Conservation (phyloP, 2,329 filamentous ascomycete species). For the Ophiostoma pallidulum region DNA sequence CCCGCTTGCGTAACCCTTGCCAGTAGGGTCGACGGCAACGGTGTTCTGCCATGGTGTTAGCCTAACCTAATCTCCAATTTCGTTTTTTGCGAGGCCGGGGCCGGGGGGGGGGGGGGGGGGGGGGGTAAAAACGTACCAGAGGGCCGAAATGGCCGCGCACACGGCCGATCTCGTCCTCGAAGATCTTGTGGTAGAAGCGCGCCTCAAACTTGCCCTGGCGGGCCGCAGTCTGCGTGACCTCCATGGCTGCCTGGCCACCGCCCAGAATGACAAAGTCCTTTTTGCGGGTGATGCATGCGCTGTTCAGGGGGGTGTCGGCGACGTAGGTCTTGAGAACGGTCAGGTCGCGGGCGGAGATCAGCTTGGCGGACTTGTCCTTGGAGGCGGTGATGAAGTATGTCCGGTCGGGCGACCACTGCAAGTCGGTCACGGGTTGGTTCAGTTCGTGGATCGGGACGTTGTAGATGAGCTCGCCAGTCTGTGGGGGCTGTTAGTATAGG, state of each 20-base stretch:
- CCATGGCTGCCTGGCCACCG: constrained; percentile 97
- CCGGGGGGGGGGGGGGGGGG: constrained; percentile 4
- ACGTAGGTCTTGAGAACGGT: constrained; percentile 86
- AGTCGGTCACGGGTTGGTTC: constrained; percentile 74
- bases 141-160: constrained; percentile 96
- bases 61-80: no score
- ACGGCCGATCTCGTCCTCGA: constrained; percentile 96
- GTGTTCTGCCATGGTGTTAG: constrained; percentile 53
- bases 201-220: constrained; percentile 99
- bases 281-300: constrained; percentile 83
- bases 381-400: constrained; percentile 98
- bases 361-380: constrained; percentile 96
- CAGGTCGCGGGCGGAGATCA: constrained; percentile 78
- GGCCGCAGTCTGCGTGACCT: constrained; percentile 88
- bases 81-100: no score
- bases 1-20: constrained; percentile 86
- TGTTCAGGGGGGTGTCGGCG: constrained; percentile 93
- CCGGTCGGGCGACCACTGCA: constrained; percentile 88
- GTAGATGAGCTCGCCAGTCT: constrained; percentile 94
- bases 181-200: constrained; percentile 99
- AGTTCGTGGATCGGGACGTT: constrained; percentile 86
- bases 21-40: constrained; percentile 83
- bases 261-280: constrained; percentile 98
- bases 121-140: constrained; percentile 36
- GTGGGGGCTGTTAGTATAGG: background rate